Base-by-base conservation (phyloP, 495 filamentous ascomycete species). In the Penicillium egyptiacum region DNA sequence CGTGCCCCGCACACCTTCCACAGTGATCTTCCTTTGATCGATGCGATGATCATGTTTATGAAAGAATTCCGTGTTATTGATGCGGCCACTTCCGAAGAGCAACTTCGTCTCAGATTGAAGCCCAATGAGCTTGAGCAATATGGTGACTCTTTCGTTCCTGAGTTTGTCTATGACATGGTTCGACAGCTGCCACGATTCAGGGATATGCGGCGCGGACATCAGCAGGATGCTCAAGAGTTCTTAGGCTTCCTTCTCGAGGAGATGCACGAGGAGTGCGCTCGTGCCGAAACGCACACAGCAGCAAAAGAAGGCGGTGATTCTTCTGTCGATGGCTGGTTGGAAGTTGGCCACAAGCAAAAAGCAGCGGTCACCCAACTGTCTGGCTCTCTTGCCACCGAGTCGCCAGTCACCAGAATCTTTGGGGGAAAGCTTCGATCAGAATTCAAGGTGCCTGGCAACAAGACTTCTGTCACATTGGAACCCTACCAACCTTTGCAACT, bases 171-270 rank as follows among this genome's bases (percentile, higher is more conserved):
- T 64, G 90, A 96, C 48, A 88, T 92, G 40, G 95, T 98, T 56
- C 82, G 86, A 56, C 85, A 87, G 60, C 75, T 96, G 43, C 90
- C 91, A 41, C 86, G 91, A 45, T 98, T 98, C 72, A 82, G 90
- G 20, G 87, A 88, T 63, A 97, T 98, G 94, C 83, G 88, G 67
- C 88, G 92, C 48, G 94, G 94, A 2, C 95, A 98, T 56, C 94
- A 98, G 68, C 92, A 98, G 79, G 94, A 98, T 76, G 95, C 95
- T 9, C 91, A 98, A 68, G 94, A 98, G 59, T 98, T 98, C 70
- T 77, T 98, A 7, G 95, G 94, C 0, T 97, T 98, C 62, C 79
- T 98, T 37, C 79, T 98, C 8, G 92, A 96, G 62, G 89, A 90
- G 49, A 82, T 98, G 43, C 92, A 98, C 65, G 92, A 97, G 54